Evolutionary conservation across 768 basidiomycete genomes (phyloP).

Genomic region (Suillus luteus): DNA sequence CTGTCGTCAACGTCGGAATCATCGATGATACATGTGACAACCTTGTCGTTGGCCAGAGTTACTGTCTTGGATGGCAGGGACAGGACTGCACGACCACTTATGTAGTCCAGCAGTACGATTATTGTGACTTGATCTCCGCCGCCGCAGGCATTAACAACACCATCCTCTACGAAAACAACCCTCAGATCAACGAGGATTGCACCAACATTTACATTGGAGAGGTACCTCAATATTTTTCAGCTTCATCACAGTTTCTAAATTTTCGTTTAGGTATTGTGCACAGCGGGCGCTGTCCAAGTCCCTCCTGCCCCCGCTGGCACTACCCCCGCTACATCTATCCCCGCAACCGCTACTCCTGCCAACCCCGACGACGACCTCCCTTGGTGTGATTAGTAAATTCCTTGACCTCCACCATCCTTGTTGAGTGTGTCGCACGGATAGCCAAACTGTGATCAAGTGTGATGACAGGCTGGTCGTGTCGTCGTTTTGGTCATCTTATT

Average conservation of each 20-base stretch:
- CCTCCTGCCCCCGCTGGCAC: conserved; percentile 45
- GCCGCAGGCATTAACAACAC: conserved; percentile 48
- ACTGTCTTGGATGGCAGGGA: conserved; percentile 64
- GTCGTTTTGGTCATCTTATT: conserved; percentile 11
- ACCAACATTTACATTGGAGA: conserved; percentile 76
- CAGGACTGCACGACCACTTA: conserved; percentile 67
- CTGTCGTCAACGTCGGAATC: conserved; percentile 52
- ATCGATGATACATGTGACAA: conserved; percentile 62
- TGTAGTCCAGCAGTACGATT: conserved; percentile 55
- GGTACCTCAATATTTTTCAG: conserved; percentile 42
- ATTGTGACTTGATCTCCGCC: conserved; percentile 53
- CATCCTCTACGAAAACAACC: conserved; percentile 70
- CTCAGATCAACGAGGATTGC: conserved; percentile 59
- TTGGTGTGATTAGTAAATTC: conserved; percentile 49
- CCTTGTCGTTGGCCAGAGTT: conserved; percentile 45
- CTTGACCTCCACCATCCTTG: conserved; percentile 3
- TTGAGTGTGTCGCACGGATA: conserved; percentile 5
- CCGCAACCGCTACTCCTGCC: conserved; percentile 34
- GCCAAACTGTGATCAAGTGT: conserved; percentile 20
- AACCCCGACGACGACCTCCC: conserved; percentile 45
- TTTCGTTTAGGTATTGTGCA: conserved; percentile 55
- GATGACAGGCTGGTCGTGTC: conserved; percentile 32
- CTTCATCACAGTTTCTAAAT: neutral
- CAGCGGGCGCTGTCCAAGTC: conserved; percentile 39
- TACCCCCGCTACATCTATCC: conserved; percentile 29